These are phyloP conservation scores for Xylaria castorea DNA, from an alignment of 495 filamentous ascomycete species.

Conservation along the genomic window DNA sequence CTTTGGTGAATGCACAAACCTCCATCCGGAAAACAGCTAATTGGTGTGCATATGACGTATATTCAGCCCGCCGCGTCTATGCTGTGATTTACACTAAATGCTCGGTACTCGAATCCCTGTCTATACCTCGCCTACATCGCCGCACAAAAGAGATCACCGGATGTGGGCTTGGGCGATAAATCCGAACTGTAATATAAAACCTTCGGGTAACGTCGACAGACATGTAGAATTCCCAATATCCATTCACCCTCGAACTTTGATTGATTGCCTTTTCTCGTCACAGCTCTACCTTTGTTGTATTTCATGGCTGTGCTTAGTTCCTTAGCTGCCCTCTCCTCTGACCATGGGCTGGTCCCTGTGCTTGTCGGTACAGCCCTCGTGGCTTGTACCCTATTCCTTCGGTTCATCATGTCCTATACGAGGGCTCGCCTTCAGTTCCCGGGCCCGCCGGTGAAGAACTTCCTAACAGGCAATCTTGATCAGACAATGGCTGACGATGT, in stretches of 20 bases:
- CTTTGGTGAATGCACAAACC: not conserved
- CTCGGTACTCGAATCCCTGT: slow-evolving; percentile 11
- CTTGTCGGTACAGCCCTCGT: slow-evolving; percentile 10
- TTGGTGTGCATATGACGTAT: not conserved
- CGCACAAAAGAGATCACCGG: not conserved
- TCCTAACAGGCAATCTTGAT: slow-evolving; percentile 20
- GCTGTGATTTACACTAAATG: not conserved
- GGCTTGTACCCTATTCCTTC: not conserved
- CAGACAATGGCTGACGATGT: slow-evolving; percentile 23
- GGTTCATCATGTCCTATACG: slow-evolving; percentile 21
- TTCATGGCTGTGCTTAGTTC: slow-evolving; percentile 20
- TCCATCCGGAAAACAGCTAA: not conserved
- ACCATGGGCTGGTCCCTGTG: slow-evolving; percentile 10
- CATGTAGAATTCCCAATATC: not conserved
- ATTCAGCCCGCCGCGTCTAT: slow-evolving; percentile 2
- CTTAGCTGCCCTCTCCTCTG: not conserved
- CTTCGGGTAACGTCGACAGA: not conserved
- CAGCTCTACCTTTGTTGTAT: not conserved
- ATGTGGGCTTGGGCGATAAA: not conserved
- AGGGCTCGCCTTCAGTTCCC: slow-evolving; percentile 25
- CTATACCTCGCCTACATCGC: not conserved
- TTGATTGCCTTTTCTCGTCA: not conserved
- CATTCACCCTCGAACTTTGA: not conserved
- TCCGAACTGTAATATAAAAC: not conserved
- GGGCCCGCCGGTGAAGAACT: slow-evolving; percentile 20